These are phyloP conservation scores for Pouteria campechiana DNA, from an alignment of 179 eudicot species.

Conservation along the genomic window DNA sequence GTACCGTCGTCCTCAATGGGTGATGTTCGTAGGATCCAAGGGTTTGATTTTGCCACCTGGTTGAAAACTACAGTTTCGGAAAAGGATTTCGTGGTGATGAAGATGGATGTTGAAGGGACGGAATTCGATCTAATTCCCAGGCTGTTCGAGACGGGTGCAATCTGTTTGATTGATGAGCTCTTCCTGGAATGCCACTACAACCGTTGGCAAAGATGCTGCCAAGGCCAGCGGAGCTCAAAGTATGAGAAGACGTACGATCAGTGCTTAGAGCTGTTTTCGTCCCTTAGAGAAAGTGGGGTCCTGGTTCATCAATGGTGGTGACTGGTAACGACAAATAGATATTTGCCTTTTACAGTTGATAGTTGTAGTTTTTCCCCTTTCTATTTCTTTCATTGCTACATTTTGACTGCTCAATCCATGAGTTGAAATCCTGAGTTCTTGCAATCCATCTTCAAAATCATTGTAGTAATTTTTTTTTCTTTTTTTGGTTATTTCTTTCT, in stretches of 20 bases:
- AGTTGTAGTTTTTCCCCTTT: too few relatives aligned
- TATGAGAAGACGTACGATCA: slow-evolving; percentile 38
- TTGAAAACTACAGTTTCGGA: slow-evolving; percentile 63
- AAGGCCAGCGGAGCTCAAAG: slow-evolving; percentile 50
- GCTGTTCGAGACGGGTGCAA: slow-evolving; percentile 62
- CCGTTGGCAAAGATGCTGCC: slow-evolving; percentile 93
- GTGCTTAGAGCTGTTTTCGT: slow-evolving; percentile 33
- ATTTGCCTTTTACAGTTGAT: too few relatives aligned
- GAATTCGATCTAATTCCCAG: slow-evolving; percentile 57
- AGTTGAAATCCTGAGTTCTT: too few relatives aligned
- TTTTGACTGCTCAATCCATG: too few relatives aligned
- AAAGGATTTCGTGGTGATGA: slow-evolving; percentile 86
- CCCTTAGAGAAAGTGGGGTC: slow-evolving; percentile 42
- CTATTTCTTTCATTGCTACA: too few relatives aligned
- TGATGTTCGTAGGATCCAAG: slow-evolving; percentile 48
- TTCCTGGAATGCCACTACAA: slow-evolving; percentile 73
- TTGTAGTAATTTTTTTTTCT: too few relatives aligned
- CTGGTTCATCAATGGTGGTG: slow-evolving; percentile 62
- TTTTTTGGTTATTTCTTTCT: too few relatives aligned
- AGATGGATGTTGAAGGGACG: slow-evolving; percentile 97
- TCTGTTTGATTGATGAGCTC: slow-evolving; percentile 70
- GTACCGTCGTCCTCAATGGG: slow-evolving; percentile 31
- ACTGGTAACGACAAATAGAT: too few relatives aligned
- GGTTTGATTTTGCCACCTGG: slow-evolving; percentile 90
- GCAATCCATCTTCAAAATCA: too few relatives aligned